A percentile compares a stretch with the other conserved stretches of the same genome.
phyloP scores from a whole-genome alignment of 257 asterid genomes.

The Fraxinus cuspidata region DNA sequence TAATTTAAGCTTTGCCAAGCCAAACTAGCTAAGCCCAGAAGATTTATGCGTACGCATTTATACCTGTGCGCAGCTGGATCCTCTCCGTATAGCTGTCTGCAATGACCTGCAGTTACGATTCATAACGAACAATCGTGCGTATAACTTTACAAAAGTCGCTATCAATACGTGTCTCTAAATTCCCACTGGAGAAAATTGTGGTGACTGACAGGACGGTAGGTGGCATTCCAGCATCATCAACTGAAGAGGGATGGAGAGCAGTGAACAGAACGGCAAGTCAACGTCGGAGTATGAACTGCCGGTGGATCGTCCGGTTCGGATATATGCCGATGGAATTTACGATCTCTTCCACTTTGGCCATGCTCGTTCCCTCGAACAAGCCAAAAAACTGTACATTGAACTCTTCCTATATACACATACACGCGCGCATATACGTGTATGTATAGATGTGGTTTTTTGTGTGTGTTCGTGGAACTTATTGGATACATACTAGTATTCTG shows the following conservation, averaged over 20 bases:
- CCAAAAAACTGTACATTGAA: slow-evolving; percentile 56
- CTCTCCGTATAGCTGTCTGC: background rate
- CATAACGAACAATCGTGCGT: background rate
- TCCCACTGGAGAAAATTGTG: background rate
- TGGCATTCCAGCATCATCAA: background rate
- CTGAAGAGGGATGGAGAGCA: slow-evolving; percentile 3
- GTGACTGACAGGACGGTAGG: background rate
- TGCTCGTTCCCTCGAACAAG: slow-evolving; percentile 92
- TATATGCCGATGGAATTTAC: slow-evolving; percentile 83
- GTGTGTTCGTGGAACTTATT: background rate
- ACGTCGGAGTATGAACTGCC: slow-evolving; percentile 22
- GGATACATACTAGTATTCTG: background rate
- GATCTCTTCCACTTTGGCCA: slow-evolving; percentile 91
- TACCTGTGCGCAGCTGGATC: background rate
- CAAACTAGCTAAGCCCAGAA: no score
- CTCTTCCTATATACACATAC: background rate
- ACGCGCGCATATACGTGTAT: no score
- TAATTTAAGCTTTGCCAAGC: no score
- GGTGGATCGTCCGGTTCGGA: slow-evolving; percentile 59
- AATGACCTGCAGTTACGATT: background rate
- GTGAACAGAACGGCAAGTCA: slow-evolving; percentile 3
- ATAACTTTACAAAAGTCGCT: background rate
- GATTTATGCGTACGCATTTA: no score
- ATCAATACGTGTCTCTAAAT: background rate
- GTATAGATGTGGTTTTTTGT: background rate